Evolutionary conservation across 2,329 filamentous ascomycete genomes (phyloP).

Genomic region (Onygenales sp.): DNA sequence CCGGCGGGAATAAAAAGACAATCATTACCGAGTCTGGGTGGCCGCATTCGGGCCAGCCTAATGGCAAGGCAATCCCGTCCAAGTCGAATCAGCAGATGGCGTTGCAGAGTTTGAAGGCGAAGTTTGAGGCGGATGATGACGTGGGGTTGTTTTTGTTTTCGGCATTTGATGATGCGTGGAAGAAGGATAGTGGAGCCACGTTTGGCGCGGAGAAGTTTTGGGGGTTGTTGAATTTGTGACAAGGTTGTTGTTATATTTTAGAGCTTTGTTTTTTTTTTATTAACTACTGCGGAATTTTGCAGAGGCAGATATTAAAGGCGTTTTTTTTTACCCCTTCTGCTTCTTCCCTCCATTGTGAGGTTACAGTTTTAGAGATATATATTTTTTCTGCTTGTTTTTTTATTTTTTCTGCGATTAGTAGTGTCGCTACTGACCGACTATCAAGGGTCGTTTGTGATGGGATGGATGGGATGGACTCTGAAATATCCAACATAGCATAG

Average conservation of each 20-base stretch:
- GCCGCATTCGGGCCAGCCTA: constrained; percentile 59
- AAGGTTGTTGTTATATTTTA: no score
- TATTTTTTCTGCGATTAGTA: no score
- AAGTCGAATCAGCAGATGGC: constrained; percentile 57
- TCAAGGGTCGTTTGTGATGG: no score
- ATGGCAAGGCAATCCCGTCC: constrained; percentile 61
- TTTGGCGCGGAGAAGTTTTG: constrained; percentile 69
- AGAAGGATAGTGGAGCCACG: constrained; percentile 51
- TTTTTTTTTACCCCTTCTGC: background rate
- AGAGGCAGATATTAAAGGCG: background rate
- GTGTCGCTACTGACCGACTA: no score
- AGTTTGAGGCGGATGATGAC: constrained; percentile 38
- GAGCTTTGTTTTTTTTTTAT: no score
- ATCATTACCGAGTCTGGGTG: constrained; percentile 79
- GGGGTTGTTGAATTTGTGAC: constrained; percentile 47
- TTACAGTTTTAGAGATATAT: no score
- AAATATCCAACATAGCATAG: no score
- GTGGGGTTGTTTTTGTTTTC: constrained; percentile 61
- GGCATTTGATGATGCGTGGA: constrained; percentile 74
- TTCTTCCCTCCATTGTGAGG: no score
- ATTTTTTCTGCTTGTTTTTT: no score
- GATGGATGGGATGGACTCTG: no score
- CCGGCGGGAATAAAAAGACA: constrained; percentile 50
- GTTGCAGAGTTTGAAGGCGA: constrained; percentile 52
- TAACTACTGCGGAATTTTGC: background rate